These are phyloP conservation scores for Protomyces macrosporus DNA, from an alignment of 1,139 yeast species.

Conservation along the genomic window DNA sequence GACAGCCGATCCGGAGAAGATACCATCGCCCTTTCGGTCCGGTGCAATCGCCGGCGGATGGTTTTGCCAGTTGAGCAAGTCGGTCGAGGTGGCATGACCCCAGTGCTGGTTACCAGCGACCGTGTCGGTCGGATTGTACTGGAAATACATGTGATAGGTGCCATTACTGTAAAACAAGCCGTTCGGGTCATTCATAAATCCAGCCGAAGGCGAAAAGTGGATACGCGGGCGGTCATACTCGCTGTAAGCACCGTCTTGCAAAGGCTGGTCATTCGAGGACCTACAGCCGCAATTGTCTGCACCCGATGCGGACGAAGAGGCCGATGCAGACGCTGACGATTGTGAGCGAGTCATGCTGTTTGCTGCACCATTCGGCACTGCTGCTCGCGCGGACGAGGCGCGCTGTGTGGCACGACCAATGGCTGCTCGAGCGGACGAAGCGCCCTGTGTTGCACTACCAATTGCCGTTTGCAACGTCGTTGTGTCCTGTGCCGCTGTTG, in stretches of 20 bases:
- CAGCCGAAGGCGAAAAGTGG: conserved; percentile 24
- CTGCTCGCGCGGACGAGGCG: too few species aligned
- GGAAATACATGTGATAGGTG: conserved; percentile 40
- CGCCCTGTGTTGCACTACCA: too few species aligned
- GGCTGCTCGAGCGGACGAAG: too few species aligned
- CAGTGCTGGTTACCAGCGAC: conserved; percentile 39
- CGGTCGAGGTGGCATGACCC: conserved; percentile 42
- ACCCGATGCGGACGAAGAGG: neutral
- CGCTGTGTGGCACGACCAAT: too few species aligned
- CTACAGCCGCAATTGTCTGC: conserved; percentile 34
- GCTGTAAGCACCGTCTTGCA: conserved; percentile 8
- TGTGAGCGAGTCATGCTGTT: neutral
- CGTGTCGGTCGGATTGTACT: conserved; percentile 37
- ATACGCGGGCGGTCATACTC: conserved; percentile 20
- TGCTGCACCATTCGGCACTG: too few species aligned
- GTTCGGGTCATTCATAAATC: conserved; percentile 32
- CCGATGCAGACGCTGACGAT: neutral
- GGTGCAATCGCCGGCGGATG: conserved; percentile 38
- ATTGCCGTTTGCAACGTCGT: too few species aligned
- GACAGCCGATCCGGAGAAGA: conserved; percentile 42
- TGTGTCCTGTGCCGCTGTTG: too few species aligned
- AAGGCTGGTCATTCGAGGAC: conserved; percentile 11
- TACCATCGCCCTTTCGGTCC: conserved; percentile 36
- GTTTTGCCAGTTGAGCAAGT: conserved; percentile 39
- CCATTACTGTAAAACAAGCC: conserved; percentile 29